Conservation (phyloP, 2,329 filamentous ascomycete species). For the Magnaporthales sp. region DNA sequence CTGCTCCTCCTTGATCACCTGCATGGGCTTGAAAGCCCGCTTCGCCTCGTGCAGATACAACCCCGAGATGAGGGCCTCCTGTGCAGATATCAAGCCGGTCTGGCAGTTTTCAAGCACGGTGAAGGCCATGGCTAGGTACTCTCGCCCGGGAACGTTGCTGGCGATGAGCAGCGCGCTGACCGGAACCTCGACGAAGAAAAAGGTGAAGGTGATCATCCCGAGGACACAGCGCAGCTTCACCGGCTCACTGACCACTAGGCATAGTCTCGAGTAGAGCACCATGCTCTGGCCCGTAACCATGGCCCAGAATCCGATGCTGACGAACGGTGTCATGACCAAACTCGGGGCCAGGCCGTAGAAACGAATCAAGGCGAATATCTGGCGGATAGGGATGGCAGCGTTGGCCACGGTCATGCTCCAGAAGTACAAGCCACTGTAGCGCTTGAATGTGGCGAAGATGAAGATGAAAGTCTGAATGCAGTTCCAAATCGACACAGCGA, state of each 20-base stretch:
- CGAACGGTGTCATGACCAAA: constrained; percentile 19
- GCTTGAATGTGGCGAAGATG: constrained; percentile 1
- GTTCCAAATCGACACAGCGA: constrained; percentile 2
- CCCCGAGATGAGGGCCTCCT: constrained; percentile 24
- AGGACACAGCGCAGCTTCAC: constrained; percentile 33
- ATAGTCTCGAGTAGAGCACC: constrained; percentile 47
- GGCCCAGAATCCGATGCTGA: constrained; percentile 39
- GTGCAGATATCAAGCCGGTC: neutral
- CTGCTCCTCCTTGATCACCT: neutral
- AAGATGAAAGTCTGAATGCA: neutral
- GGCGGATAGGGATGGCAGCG: neutral
- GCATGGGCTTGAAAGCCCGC: constrained; percentile 21
- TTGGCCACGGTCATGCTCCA: constrained; percentile 1
- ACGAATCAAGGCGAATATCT: neutral
- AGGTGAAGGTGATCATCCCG: constrained; percentile 37
- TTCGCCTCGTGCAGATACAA: constrained; percentile 39
- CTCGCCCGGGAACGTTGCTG: constrained; percentile 15
- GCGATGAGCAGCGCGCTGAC: constrained; percentile 41
- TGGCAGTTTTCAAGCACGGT: constrained; percentile 25
- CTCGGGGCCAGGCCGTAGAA: constrained; percentile 5
- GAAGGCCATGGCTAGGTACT: constrained; percentile 29
- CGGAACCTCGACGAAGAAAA: constrained; percentile 37
- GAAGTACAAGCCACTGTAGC: neutral
- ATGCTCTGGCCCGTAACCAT: constrained; percentile 47
- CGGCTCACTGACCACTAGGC: constrained; percentile 39